Percentiles rank a stretch among this genome's conserved stretches.
These are phyloP conservation scores for Keithomyces neogunnii DNA, from an alignment of 2,329 filamentous ascomycete genomes.

Conservation along the genomic window DNA sequence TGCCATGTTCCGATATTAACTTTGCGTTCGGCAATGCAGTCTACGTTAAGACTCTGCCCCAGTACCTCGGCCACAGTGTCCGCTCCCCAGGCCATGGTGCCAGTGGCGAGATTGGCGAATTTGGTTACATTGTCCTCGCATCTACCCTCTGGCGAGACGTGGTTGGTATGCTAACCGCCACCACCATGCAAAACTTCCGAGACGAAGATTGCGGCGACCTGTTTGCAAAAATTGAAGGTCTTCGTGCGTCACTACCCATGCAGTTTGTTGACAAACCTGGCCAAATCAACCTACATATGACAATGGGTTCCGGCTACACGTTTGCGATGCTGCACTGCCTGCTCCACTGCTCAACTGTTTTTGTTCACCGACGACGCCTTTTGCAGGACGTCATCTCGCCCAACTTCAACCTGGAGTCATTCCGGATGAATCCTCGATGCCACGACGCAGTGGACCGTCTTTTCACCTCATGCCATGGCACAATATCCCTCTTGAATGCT, in stretches of 20 bases:
- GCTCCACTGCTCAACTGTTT: slow-evolving; percentile 51
- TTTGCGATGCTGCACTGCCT: slow-evolving; percentile 56
- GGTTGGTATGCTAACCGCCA: slow-evolving; percentile 51
- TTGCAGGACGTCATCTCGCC: slow-evolving; percentile 48
- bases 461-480: slow-evolving; percentile 50
- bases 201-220: slow-evolving; percentile 44
- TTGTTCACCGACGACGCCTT: slow-evolving; percentile 51
- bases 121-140: slow-evolving; percentile 52
- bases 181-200: slow-evolving; percentile 41
- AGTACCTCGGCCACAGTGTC: slow-evolving; percentile 28
- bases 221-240: slow-evolving; percentile 45
- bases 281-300: slow-evolving; percentile 54
- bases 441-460: slow-evolving; percentile 48
- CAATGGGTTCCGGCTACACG: slow-evolving; percentile 54
- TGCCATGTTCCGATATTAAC: slow-evolving; percentile 54
- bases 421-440: slow-evolving; percentile 39
- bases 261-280: slow-evolving; percentile 54
- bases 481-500: slow-evolving; percentile 45
- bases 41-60: slow-evolving; percentile 45
- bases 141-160: slow-evolving; percentile 55
- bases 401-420: slow-evolving; percentile 43
- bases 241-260: slow-evolving; percentile 46
- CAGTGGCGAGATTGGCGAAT: slow-evolving; percentile 49
- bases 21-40: slow-evolving; percentile 55
- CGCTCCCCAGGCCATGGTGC: slow-evolving; percentile 27